Evolutionary conservation across 441 rosid genomes (phyloP).

Genomic region (Euphorbia celastroides): DNA sequence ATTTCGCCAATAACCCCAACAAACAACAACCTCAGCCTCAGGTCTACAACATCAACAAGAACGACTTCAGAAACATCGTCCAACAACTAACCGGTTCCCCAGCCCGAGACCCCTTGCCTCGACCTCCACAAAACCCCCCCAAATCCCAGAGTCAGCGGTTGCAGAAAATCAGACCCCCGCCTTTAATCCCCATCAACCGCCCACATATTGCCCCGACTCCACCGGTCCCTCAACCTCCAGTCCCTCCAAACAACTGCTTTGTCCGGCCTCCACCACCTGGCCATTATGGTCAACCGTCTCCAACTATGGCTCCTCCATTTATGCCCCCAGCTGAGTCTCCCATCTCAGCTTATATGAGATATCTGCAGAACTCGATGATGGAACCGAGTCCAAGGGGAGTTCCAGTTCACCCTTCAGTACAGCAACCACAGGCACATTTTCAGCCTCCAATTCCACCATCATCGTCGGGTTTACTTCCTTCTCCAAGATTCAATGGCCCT

Average conservation of each 20-base stretch:
- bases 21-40: slow-evolving; percentile 83
- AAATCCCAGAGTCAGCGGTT: slow-evolving; percentile 67
- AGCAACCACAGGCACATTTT: slow-evolving; percentile 30
- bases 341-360: slow-evolving; percentile 73
- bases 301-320: slow-evolving; percentile 23
- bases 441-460: slow-evolving; percentile 29
- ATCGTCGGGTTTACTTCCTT: slow-evolving; percentile 39
- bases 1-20: slow-evolving; percentile 48
- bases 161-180: slow-evolving; percentile 79
- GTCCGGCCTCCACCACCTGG: slow-evolving; percentile 41
- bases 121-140: slow-evolving; percentile 66
- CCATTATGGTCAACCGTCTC: slow-evolving; percentile 36
- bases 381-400: slow-evolving; percentile 51
- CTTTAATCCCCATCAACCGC: slow-evolving; percentile 58
- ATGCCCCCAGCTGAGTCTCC: slow-evolving; percentile 62
- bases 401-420: slow-evolving; percentile 29
- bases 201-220: slow-evolving; percentile 43
- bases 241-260: slow-evolving; percentile 31
- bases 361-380: slow-evolving; percentile 47
- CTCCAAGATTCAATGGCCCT: slow-evolving; percentile 46
- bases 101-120: slow-evolving; percentile 56
- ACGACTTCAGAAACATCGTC: slow-evolving; percentile 75
- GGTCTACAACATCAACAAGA: slow-evolving; percentile 93
- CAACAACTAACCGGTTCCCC: slow-evolving; percentile 90
- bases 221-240: slow-evolving; percentile 27